phyloP scores from a whole-genome alignment of 1,284 basidiomycete genomes.

The Apiotrichum siamense region DNA sequence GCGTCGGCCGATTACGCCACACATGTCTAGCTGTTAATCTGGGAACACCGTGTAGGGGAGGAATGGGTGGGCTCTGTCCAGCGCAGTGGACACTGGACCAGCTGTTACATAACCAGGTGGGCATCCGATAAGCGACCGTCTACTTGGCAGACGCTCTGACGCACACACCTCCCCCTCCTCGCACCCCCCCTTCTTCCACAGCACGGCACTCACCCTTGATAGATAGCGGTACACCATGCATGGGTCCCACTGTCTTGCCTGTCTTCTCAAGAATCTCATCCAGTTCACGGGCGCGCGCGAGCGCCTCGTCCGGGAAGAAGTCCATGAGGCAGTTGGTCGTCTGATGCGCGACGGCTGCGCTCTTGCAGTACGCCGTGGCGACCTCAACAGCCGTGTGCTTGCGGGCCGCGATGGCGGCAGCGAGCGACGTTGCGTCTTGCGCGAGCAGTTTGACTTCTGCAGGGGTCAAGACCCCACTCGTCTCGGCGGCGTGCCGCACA shows the following conservation, averaged over 20 bases:
- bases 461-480: conserved; percentile 15
- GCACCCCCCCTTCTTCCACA: no score
- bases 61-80: no score
- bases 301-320: conserved; percentile 59
- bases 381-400: conserved; percentile 27
- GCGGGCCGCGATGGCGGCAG: conserved; percentile 29
- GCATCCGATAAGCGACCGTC: background rate
- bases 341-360: conserved; percentile 29
- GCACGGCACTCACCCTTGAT: conserved; percentile 48
- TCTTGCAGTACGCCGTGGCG: conserved; percentile 27
- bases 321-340: conserved; percentile 63
- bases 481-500: conserved; percentile 14
- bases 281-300: conserved; percentile 55
- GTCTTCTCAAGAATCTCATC: conserved; percentile 55
- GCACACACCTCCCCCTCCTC: no score
- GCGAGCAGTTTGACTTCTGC: conserved; percentile 29
- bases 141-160: background rate
- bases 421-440: conserved; percentile 37
- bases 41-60: background rate
- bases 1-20: conserved; percentile 42
- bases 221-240: conserved; percentile 60
- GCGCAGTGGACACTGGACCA: no score
- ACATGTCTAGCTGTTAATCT: conserved; percentile 35
- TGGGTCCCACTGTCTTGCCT: conserved; percentile 53
- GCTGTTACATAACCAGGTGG: no score